These are phyloP conservation scores for Calonectria pteridis DNA, from an alignment of 2,329 filamentous ascomycete genomes.

Conservation along the genomic window DNA sequence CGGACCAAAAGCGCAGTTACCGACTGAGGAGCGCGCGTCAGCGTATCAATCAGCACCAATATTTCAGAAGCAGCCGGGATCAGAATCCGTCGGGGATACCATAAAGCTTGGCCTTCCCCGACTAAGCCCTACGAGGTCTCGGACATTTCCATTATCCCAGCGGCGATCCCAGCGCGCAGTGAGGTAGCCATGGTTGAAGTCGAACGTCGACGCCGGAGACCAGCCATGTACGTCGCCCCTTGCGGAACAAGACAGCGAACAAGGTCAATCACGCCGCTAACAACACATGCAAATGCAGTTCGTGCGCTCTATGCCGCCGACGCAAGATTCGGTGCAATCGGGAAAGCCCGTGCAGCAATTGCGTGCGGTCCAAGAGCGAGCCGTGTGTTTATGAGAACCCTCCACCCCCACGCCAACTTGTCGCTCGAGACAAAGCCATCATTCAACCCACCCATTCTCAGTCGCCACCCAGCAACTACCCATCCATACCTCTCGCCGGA, in stretches of 20 bases:
- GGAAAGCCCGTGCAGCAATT: slow-evolving; percentile 56
- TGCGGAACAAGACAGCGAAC: neutral
- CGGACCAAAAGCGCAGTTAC: slow-evolving; percentile 23
- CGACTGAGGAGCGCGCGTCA: neutral
- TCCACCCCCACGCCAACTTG: neutral
- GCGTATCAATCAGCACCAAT: neutral
- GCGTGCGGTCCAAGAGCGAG: slow-evolving; percentile 51
- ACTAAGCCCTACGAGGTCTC: neutral
- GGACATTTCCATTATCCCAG: neutral
- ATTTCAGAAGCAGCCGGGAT: neutral
- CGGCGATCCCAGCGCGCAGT: neutral
- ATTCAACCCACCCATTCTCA: neutral
- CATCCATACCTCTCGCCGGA: slow-evolving; percentile 2
- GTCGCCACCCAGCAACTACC: accelerated
- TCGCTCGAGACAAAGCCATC: neutral
- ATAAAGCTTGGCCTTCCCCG: neutral
- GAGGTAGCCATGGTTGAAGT: slow-evolving; percentile 28
- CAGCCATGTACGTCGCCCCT: slow-evolving; percentile 39
- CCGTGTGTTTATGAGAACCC: slow-evolving; percentile 50
- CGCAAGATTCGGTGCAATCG: slow-evolving; percentile 60
- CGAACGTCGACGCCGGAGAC: slow-evolving; percentile 45
- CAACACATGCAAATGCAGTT: slow-evolving; percentile 38
- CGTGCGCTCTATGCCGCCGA: slow-evolving; percentile 56
- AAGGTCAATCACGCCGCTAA: neutral
- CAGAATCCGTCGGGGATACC: slow-evolving; percentile 9